These are phyloP conservation scores for Alternaria atra DNA, from an alignment of 2,329 filamentous ascomycete species.

Conservation along the genomic window DNA sequence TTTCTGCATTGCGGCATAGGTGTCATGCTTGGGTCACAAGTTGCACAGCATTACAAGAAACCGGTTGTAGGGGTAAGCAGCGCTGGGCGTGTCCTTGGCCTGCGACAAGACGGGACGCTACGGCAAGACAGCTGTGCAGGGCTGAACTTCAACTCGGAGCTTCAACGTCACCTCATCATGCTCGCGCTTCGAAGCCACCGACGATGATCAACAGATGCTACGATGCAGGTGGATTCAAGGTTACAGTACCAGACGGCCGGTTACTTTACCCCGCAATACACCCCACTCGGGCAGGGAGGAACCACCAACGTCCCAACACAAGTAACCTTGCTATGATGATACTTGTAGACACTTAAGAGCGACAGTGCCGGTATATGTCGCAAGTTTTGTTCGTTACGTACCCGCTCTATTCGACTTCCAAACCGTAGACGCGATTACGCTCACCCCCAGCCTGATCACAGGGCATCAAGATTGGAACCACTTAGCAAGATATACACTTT, in stretches of 20 bases:
- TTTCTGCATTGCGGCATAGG: background rate
- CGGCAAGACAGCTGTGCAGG: slow-evolving; percentile 6
- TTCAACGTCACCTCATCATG: background rate
- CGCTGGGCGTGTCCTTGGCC: slow-evolving; percentile 8
- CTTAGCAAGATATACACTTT: background rate
- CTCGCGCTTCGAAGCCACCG: background rate
- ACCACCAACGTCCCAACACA: slow-evolving; percentile 13
- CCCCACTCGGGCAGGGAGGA: slow-evolving; percentile 33
- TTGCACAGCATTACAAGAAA: slow-evolving; percentile 13
- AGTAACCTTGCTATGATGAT: slow-evolving; percentile 27
- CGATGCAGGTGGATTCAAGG: background rate
- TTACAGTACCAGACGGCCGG: slow-evolving; percentile 18
- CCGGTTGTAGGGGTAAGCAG: slow-evolving; percentile 19
- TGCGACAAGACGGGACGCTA: slow-evolving; percentile 5
- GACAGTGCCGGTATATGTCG: background rate
- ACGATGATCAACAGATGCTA: background rate
- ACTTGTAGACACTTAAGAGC: background rate
- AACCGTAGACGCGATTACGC: background rate
- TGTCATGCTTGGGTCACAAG: background rate
- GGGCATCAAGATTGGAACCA: background rate
- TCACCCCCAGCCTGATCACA: background rate
- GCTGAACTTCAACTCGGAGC: slow-evolving; percentile 3
- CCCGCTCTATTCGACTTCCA: background rate
- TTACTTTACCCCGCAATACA: slow-evolving; percentile 40
- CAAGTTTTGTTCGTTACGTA: background rate